Conservation (phyloP, 208 protist genomes). For the Wallacemonas collosoma region DNA sequence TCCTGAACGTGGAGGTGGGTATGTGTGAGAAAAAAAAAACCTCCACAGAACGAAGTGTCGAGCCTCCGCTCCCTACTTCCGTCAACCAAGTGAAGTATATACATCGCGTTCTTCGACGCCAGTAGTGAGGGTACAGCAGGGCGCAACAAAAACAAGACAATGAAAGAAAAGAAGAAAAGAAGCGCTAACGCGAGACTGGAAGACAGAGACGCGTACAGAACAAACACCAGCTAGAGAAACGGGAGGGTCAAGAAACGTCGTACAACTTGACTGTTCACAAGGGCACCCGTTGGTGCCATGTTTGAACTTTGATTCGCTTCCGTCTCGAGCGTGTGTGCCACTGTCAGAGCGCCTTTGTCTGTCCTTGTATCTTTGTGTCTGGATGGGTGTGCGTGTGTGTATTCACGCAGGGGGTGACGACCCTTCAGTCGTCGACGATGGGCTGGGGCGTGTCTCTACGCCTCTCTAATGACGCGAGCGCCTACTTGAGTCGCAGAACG, state of each 20-base stretch:
- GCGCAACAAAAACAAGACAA: slow-evolving; percentile 7
- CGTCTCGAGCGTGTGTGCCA: too few relatives aligned
- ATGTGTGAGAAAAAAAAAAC: too few relatives aligned
- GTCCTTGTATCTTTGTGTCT: background rate
- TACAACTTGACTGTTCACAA: background rate
- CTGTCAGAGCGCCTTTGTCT: background rate
- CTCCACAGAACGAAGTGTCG: too few relatives aligned
- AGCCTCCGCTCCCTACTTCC: background rate
- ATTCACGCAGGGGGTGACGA: too few relatives aligned
- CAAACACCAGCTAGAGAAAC: background rate
- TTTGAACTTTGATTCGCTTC: too few relatives aligned
- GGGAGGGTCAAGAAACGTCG: slow-evolving; percentile 5
- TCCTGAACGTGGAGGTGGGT: too few relatives aligned
- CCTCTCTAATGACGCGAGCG: slow-evolving; percentile 1
- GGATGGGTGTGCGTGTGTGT: background rate
- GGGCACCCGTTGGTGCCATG: too few relatives aligned
- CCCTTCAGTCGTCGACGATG: background rate
- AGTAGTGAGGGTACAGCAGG: too few relatives aligned
- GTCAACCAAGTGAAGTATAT: background rate
- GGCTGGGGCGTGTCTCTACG: background rate
- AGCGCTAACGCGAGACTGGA: background rate
- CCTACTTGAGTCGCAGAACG: slow-evolving; percentile 38
- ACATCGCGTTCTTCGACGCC: background rate
- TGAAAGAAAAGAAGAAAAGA: slow-evolving; percentile 22
- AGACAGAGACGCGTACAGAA: slow-evolving; percentile 15